phyloP scores from a whole-genome alignment of 345 rosid genomes.

The Gossypium bickii region DNA sequence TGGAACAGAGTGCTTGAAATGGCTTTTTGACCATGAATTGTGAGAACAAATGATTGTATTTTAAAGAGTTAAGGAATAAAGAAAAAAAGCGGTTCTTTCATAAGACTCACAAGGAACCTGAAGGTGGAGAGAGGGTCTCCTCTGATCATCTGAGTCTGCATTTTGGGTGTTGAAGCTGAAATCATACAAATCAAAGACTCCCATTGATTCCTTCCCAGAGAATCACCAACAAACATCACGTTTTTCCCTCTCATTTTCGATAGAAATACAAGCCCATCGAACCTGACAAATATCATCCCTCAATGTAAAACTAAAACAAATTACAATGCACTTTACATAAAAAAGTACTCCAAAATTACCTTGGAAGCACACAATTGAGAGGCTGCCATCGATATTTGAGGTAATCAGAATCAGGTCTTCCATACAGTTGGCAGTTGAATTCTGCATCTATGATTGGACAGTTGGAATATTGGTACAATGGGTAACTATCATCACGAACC shows the following conservation, averaged over 20 bases:
- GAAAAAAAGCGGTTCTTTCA: neutral
- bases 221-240: conserved; percentile 92
- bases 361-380: conserved; percentile 73
- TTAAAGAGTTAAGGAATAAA: neutral
- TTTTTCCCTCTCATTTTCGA: conserved; percentile 61
- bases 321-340: neutral
- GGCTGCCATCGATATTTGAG: conserved; percentile 91
- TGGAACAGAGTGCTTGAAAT: neutral
- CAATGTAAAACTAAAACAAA: neutral
- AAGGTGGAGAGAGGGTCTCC: conserved; percentile 73
- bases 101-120: conserved; percentile 60
- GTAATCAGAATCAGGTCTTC: conserved; percentile 84
- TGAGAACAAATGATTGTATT: neutral
- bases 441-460: conserved; percentile 67
- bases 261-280: conserved; percentile 68
- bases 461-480: conserved; percentile 48
- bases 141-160: conserved; percentile 50
- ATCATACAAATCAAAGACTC: conserved; percentile 88
- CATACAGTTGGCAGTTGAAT: conserved; percentile 75
- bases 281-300: conserved; percentile 34
- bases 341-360: conserved; percentile 29
- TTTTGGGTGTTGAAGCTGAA: conserved; percentile 44
- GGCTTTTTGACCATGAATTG: neutral
- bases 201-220: conserved; percentile 86
- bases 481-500: conserved; percentile 72